Conservation (phyloP, 305 asterid species). For the Fraxinus velutina region DNA sequence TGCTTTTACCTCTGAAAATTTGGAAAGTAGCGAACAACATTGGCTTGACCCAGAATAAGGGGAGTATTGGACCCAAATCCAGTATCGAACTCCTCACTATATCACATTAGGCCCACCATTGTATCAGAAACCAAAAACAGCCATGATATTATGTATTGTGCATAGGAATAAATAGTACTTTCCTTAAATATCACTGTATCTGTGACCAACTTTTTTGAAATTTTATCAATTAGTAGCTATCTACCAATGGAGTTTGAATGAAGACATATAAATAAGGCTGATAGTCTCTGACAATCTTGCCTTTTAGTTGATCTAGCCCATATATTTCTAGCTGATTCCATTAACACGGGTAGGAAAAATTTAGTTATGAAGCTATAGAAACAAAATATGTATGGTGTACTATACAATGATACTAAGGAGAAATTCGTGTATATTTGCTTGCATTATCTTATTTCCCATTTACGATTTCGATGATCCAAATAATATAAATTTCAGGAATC, state of each 20-base stretch:
- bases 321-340: background rate
- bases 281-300: background rate
- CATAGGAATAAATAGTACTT: background rate
- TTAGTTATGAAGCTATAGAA: background rate
- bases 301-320: background rate
- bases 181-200: background rate
- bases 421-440: background rate
- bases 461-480: background rate
- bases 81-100: slow-evolving; percentile 79
- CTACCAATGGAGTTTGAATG: background rate
- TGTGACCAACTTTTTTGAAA: background rate
- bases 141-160: background rate
- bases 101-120: slow-evolving; percentile 22
- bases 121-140: slow-evolving; percentile 22
- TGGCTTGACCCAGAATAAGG: slow-evolving; percentile 85
- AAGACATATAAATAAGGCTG: background rate
- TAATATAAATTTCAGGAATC: background rate
- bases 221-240: background rate
- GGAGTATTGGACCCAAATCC: slow-evolving; percentile 97
- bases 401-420: background rate
- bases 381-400: background rate
- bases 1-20: slow-evolving; percentile 65
- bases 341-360: background rate
- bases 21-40: slow-evolving; percentile 77
- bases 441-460: slow-evolving; percentile 10